These are phyloP conservation scores for Xylariales sp. DNA, from an alignment of 2,329 filamentous ascomycete species.

Conservation along the genomic window DNA sequence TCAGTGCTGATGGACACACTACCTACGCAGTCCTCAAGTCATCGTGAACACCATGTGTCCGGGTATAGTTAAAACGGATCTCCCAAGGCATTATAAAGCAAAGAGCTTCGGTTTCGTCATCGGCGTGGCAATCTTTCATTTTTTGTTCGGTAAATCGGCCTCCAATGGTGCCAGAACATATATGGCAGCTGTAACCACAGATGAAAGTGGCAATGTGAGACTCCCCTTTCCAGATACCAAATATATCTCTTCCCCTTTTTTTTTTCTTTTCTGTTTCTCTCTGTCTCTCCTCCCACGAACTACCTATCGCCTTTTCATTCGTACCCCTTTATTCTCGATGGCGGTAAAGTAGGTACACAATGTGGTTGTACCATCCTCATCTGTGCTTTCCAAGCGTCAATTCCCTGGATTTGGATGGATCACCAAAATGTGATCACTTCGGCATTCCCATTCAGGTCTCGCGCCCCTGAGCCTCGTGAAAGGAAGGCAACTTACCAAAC, in stretches of 20 bases:
- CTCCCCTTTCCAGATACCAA: background rate
- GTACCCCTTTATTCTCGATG: no score
- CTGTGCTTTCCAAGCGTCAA: no score
- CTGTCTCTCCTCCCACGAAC: no score
- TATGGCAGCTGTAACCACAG: constrained; percentile 13
- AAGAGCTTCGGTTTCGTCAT: constrained; percentile 8
- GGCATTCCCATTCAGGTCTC: no score
- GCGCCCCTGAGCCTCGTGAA: no score
- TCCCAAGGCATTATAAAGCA: constrained; percentile 10
- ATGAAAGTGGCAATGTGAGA: constrained; percentile 19
- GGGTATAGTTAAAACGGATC: constrained; percentile 17
- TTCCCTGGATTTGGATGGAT: no score
- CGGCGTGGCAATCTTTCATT: constrained; percentile 9
- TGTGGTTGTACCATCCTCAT: no score
- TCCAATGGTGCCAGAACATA: constrained; percentile 20
- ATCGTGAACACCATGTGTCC: constrained; percentile 23
- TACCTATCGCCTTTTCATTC: no score
- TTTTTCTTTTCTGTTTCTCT: no score
- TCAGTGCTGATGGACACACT: background rate
- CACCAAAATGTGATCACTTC: no score
- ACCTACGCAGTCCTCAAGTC: constrained; percentile 16
- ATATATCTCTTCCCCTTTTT: background rate
- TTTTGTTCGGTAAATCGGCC: constrained; percentile 17
- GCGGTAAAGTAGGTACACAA: no score
- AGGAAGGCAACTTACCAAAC: no score